Conservation (phyloP, 805 yeast species). For the Barnettozyma sucrosica region DNA sequence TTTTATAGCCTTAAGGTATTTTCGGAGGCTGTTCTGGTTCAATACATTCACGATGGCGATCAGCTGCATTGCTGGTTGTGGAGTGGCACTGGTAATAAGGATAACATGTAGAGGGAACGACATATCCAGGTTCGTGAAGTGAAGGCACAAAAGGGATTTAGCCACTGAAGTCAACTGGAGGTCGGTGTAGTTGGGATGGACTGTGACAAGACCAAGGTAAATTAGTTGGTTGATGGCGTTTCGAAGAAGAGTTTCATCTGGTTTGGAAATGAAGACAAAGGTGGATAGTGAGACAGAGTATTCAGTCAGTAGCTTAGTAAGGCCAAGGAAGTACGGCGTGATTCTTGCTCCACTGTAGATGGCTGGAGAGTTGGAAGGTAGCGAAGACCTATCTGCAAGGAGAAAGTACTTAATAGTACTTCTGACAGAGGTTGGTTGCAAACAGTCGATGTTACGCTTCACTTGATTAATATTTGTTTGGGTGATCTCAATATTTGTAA, state of each 20-base stretch:
- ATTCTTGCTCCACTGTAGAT: neutral
- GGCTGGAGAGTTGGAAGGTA: neutral
- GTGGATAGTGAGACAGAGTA: neutral
- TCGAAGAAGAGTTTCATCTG: constrained; percentile 3
- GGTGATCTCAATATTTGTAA: neutral
- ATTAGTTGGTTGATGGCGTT: constrained; percentile 4
- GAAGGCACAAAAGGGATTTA: neutral
- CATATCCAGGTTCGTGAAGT: neutral
- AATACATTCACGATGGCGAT: constrained; percentile 1
- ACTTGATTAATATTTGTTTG: neutral
- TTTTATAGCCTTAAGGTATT: neutral
- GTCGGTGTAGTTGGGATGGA: constrained; percentile 1
- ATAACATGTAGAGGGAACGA: neutral
- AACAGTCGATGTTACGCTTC: neutral
- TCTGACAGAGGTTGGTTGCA: neutral
- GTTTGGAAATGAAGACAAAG: constrained; percentile 4
- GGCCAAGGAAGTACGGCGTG: neutral
- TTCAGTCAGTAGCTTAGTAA: neutral
- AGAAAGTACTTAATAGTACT: constrained; percentile 1
- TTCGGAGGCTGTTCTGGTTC: neutral
- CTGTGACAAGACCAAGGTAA: constrained; percentile 4
- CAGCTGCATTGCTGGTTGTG: neutral
- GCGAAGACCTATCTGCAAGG: constrained; percentile 1
- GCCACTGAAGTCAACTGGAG: constrained; percentile 5
- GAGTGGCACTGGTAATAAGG: neutral